phyloP scores from a whole-genome alignment of 768 basidiomycete species.

The Calocybe indica region DNA sequence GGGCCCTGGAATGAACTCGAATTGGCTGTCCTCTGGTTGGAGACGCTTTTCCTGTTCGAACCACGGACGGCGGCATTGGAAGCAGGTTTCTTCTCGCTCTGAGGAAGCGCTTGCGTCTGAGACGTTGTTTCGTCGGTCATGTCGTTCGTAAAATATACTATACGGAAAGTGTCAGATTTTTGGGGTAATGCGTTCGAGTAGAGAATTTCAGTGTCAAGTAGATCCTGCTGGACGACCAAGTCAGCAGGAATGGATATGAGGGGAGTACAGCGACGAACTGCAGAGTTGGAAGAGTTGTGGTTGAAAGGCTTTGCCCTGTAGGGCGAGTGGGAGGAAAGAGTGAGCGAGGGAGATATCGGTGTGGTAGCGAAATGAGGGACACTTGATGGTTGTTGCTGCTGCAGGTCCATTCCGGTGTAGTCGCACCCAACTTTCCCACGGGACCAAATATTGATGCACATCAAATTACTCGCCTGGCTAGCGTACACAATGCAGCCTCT shows the following conservation, averaged over 20 bases:
- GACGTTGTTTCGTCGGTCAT: conserved; percentile 80
- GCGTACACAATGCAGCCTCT: neutral
- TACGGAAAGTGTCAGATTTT: conserved; percentile 39
- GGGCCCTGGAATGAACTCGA: conserved; percentile 35
- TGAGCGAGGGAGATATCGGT: conserved; percentile 38
- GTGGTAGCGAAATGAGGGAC: conserved; percentile 44
- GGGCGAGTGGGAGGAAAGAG: conserved; percentile 77
- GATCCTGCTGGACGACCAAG: conserved; percentile 17
- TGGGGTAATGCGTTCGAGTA: conserved; percentile 42
- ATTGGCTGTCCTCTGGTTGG: conserved; percentile 43
- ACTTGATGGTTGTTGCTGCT: conserved; percentile 31
- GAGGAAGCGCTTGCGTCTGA: conserved; percentile 47
- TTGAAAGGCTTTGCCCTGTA: conserved; percentile 70
- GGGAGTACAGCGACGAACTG: conserved; percentile 6
- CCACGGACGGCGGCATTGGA: conserved; percentile 44
- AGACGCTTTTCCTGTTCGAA: conserved; percentile 48
- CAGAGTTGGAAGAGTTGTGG: conserved; percentile 9
- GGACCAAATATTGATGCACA: conserved; percentile 2
- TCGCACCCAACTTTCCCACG: conserved; percentile 34
- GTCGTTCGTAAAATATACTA: conserved; percentile 65
- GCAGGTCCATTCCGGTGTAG: conserved; percentile 18
- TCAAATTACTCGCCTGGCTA: neutral
- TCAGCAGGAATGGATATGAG: conserved; percentile 6
- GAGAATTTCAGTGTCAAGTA: conserved; percentile 26
- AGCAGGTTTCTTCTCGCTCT: conserved; percentile 69